These are phyloP conservation scores for Leccinum obscurum DNA, from an alignment of 768 basidiomycete genomes.

Conservation along the genomic window DNA sequence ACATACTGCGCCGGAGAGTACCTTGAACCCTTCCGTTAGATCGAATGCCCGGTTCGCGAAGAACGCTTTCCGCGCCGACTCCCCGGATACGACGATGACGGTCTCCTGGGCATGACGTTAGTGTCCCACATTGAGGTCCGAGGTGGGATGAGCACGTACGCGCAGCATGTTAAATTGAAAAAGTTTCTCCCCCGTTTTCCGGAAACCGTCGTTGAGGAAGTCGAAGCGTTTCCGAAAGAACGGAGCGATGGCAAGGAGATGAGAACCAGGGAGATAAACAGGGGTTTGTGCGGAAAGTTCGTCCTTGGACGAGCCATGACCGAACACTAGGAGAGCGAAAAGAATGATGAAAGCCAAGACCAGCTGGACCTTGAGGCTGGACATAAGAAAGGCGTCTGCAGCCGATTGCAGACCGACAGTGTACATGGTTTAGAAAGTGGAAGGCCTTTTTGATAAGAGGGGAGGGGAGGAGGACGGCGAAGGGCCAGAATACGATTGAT, in stretches of 20 bases:
- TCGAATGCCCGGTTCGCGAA: conserved; percentile 71
- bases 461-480: conserved; percentile 20
- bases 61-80: conserved; percentile 65
- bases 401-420: conserved; percentile 43
- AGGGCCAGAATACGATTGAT: conserved; percentile 22
- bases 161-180: conserved; percentile 71
- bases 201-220: conserved; percentile 72
- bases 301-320: conserved; percentile 42
- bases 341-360: conserved; percentile 35
- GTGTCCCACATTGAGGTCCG: conserved; percentile 14
- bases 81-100: conserved; percentile 76
- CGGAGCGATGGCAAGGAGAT: conserved; percentile 57
- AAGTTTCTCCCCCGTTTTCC: conserved; percentile 59
- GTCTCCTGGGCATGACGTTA: conserved; percentile 51
- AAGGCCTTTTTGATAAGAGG: conserved; percentile 28
- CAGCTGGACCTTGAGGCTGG: conserved; percentile 35
- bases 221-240: conserved; percentile 73
- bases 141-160: conserved; percentile 42
- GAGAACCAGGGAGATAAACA: conserved; percentile 55
- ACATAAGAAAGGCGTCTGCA: conserved; percentile 37
- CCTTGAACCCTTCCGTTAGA: conserved; percentile 76
- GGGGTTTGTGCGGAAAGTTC: conserved; percentile 46
- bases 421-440: conserved; percentile 36
- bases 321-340: conserved; percentile 41
- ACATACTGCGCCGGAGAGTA: conserved; percentile 76